These are phyloP conservation scores for Geranium rotundifolium DNA, from an alignment of 345 rosid genomes.

Conservation along the genomic window DNA sequence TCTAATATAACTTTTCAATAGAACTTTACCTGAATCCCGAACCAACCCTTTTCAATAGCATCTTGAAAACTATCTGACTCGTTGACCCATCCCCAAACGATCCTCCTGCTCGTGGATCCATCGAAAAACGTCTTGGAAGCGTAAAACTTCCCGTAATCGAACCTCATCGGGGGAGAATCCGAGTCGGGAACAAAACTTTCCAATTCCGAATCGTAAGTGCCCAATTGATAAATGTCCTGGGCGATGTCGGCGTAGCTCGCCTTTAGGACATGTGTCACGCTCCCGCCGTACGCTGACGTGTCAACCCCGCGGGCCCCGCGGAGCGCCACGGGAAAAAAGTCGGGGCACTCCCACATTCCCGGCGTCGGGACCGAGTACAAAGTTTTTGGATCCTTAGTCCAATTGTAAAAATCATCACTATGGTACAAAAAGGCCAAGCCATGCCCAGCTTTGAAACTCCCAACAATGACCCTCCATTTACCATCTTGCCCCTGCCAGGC, in stretches of 20 bases:
- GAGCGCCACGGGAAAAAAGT: constrained; percentile 41
- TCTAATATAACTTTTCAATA: too few relatives aligned
- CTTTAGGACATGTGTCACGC: constrained; percentile 50
- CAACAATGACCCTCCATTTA: constrained; percentile 33
- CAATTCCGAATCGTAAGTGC: constrained; percentile 30
- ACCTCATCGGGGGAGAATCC: constrained; percentile 39
- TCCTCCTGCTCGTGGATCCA: constrained; percentile 36
- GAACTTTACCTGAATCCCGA: constrained; percentile 41
- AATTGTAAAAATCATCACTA: constrained; percentile 36
- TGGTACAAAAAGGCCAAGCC: constrained; percentile 40
- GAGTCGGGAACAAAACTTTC: constrained; percentile 28
- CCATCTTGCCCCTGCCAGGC: constrained; percentile 46
- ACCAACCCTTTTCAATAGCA: constrained; percentile 52
- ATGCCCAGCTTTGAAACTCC: constrained; percentile 14
- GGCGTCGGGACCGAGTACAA: constrained; percentile 22
- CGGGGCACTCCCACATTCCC: constrained; percentile 69
- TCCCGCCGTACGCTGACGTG: constrained; percentile 23
- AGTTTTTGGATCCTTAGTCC: constrained; percentile 25
- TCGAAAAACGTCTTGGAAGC: constrained; percentile 66
- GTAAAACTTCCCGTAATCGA: constrained; percentile 54
- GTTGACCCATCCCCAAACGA: constrained; percentile 49
- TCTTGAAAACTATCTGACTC: constrained; percentile 48
- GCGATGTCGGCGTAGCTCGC: constrained; percentile 21
- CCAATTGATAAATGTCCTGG: constrained; percentile 44
- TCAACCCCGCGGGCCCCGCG: constrained; percentile 30